Evolutionary conservation across 1,284 basidiomycete genomes (phyloP).

Genomic region (Microbotryum silenes-acaulis): DNA sequence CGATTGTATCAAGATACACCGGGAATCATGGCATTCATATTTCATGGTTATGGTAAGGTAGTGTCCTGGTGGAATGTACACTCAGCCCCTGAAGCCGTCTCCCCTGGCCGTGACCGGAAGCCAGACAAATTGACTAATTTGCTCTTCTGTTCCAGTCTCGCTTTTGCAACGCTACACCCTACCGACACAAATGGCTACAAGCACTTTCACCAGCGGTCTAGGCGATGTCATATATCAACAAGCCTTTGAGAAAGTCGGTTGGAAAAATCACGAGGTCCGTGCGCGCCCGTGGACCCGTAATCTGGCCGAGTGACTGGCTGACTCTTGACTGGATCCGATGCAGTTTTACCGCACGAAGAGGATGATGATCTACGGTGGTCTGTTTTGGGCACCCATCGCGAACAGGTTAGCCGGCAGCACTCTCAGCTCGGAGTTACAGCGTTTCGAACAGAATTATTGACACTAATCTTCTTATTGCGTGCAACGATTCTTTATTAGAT

Average conservation of each 20-base stretch:
- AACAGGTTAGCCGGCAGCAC: not conserved
- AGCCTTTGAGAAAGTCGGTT: constrained; percentile 9
- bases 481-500: constrained; percentile 8
- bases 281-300: not conserved
- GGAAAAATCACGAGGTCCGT: constrained; percentile 21
- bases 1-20: no score
- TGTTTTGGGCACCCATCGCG: constrained; percentile 29
- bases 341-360: constrained; percentile 30
- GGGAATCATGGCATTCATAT: constrained; percentile 20
- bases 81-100: no score
- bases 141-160: not conserved
- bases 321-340: no score
- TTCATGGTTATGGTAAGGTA: constrained; percentile 19
- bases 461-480: no score
- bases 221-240: constrained; percentile 29
- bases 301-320: not conserved
- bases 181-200: constrained; percentile 33
- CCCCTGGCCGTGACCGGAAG: not conserved
- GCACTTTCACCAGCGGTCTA: constrained; percentile 1
- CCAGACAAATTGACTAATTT: not conserved
- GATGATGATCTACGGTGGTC: constrained; percentile 27
- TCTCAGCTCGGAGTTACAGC: not conserved
- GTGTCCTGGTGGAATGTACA: no score
- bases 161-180: constrained; percentile 26
- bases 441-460: no score